Base-by-base conservation (phyloP, 768 basidiomycete species). In the Inosperma sp. region DNA sequence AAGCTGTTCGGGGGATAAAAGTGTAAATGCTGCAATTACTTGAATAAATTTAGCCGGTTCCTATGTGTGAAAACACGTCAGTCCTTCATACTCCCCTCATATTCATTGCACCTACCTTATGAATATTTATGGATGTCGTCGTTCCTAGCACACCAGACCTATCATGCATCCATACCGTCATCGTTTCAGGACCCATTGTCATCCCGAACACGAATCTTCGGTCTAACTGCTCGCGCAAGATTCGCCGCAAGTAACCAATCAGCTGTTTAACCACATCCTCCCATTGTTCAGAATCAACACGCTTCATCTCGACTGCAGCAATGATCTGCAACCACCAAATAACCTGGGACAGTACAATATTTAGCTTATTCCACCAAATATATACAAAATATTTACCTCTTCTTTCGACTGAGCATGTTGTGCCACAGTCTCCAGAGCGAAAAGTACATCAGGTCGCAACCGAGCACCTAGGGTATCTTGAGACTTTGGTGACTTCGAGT, bases 271-370 rank as follows among this genome's bases (percentile, higher is more conserved):
- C 12, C 16, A 36, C 35, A 10, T 4, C 35, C 16, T 7, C 5
- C 33, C 19, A 33, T 7, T 23, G n/a, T 33, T 35, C 19, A 22
- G 29, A 5, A 2, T 34, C 22, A 17, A 25, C 13, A 10, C 47
- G 47, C 21, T 48, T 48, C 31, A 48, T 48, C 31, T 34, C 47
- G 31, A 48, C 47, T 21, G 21, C 34, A 19, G 30, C 46, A 31
- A 48, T 13, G 7, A 48, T 31, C 10, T 30, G 46, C 25, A 22
- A 19, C 46, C 46, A 33, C 46, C 27, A 35, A 5, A 35, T 35
- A 4, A 13, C 17, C 12, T 4, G n/a, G n/a, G n/a, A n/a, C n/a
- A n/a, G n/a, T n/a, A n/a, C n/a, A n/a, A n/a, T n/a, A n/a, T n/a
- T n/a, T n/a, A n/a, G n/a, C n/a, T n/a, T n/a, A n/a, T n/a, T n/a